Evolutionary conservation across 2,329 filamentous ascomycete genomes (phyloP), one percentile per base, ranked within the genome.

Genomic region (Fusarium keratoplasticum): DNA sequence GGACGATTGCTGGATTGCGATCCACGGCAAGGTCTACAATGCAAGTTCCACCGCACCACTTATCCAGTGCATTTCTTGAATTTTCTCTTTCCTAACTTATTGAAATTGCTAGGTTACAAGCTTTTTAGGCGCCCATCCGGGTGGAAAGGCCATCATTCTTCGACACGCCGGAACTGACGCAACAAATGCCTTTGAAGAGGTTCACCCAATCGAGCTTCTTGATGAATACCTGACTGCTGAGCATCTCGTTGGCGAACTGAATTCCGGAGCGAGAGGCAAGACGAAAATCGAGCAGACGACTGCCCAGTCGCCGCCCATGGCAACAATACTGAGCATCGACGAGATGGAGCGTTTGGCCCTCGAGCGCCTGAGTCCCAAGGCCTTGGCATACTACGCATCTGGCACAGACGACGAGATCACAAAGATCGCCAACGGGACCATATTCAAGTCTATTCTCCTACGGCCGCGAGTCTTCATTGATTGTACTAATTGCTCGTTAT

Each of bases 381-480:
- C 70, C 33, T 52, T 67, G 22, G 57, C 93, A 58, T 97, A 97
- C 84, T 97, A 97, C 84, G 95, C 89, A 82, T 96, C 94, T 1
- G 94, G 93, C 2, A 87, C 89, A 61, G 95, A 97, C 81, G 94
- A 97, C 81, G 86, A 94, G 36, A 81, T 89, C 75, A 92, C 92
- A 69, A 97, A 97, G 81, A 81, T 82, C n/a, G 88, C 92, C 82
- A 97, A 97, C 85, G 93, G 91, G 78, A 82, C 86, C 27, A 92
- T 93, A 27, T 97, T 95, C 81, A 88, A 89, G 40, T 89, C 90
- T 70, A 95, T 97, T 75, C 86, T 97, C 4, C 87, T 97, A 6
- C 91, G 95, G 14, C 94, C 95, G 10, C 88, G 95, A 29, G 89
- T 97, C 44, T 96, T 97, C 82, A 86, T 95, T 75, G 93, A 97